Evolutionary conservation across 2,329 filamentous ascomycete species (phyloP).

Genomic region (Cryphonectria naterciae): DNA sequence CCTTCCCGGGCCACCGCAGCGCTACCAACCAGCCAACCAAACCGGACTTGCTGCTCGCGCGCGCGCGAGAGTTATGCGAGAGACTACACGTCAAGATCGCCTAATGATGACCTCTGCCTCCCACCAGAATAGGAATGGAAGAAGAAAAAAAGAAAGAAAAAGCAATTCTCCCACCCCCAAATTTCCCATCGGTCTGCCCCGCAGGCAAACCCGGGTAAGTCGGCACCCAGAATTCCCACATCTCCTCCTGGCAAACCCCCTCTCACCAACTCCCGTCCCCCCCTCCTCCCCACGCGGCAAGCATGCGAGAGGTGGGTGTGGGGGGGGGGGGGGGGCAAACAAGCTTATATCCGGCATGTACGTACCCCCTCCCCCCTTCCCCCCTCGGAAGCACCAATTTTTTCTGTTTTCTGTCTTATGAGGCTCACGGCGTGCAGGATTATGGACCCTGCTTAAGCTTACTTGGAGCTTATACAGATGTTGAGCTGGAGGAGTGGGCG

Average conservation of each 20-base stretch:
- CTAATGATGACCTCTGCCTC: not conserved
- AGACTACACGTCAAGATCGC: not conserved
- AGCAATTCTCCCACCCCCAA: not conserved
- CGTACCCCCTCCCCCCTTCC: not conserved
- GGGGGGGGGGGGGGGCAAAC: not conserved
- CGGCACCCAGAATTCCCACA: not conserved
- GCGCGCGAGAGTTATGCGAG: not conserved
- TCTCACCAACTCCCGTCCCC: too few relatives aligned
- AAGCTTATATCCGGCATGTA: not conserved
- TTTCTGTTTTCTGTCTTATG: not conserved
- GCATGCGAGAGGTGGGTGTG: too few relatives aligned
- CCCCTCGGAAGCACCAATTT: not conserved
- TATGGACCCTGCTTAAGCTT: not conserved
- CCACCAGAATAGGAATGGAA: not conserved
- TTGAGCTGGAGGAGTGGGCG: not conserved
- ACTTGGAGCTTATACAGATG: slow-evolving; percentile 1
- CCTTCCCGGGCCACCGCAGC: not conserved
- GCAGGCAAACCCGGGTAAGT: not conserved
- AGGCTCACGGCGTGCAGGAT: not conserved
- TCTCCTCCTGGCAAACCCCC: not conserved
- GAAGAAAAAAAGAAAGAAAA: not conserved
- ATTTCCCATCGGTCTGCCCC: not conserved
- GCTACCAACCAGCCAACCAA: not conserved
- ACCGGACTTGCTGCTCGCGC: not conserved
- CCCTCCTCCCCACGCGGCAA: too few relatives aligned